Evolutionary conservation across 306 rosid species (phyloP).

Genomic region (Oxytropis ochrocephala): DNA sequence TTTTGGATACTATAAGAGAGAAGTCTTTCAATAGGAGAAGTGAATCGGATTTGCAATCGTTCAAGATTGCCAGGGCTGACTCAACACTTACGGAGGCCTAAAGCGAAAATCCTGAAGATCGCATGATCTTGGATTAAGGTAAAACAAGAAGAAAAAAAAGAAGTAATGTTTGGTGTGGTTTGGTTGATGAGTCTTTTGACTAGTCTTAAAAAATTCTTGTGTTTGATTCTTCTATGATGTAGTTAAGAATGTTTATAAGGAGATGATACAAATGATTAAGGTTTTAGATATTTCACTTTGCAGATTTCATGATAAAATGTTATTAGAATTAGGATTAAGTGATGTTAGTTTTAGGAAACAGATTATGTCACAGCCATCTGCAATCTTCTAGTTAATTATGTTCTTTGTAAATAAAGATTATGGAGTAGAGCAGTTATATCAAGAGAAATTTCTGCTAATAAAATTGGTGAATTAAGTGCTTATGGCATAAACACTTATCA

Average conservation of each 20-base stretch:
- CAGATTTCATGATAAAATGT: conserved; percentile 3
- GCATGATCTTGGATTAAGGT: conserved; percentile 4
- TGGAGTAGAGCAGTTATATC: neutral
- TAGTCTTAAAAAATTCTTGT: neutral
- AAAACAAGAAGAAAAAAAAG: neutral
- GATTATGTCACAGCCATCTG: neutral
- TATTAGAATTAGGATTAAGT: neutral
- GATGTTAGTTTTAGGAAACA: neutral
- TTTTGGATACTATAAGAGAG: conserved; percentile 71
- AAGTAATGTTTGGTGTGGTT: neutral
- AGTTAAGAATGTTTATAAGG: conserved; percentile 1
- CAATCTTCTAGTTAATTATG: neutral
- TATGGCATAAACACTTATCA: too few species aligned
- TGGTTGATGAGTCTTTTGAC: neutral
- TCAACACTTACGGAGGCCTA: too few species aligned
- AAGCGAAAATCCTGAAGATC: conserved; percentile 18
- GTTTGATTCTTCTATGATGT: conserved; percentile 3
- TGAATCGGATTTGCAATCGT: conserved; percentile 50
- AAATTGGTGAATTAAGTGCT: neutral
- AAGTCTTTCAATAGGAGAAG: conserved; percentile 49
- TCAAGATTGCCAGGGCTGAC: too few species aligned
- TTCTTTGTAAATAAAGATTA: neutral
- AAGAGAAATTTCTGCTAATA: neutral
- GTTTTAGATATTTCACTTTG: conserved; percentile 4
- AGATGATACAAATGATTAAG: conserved; percentile 3